phyloP scores from a whole-genome alignment of 257 asterid genomes.

The Solanum habrochaites region DNA sequence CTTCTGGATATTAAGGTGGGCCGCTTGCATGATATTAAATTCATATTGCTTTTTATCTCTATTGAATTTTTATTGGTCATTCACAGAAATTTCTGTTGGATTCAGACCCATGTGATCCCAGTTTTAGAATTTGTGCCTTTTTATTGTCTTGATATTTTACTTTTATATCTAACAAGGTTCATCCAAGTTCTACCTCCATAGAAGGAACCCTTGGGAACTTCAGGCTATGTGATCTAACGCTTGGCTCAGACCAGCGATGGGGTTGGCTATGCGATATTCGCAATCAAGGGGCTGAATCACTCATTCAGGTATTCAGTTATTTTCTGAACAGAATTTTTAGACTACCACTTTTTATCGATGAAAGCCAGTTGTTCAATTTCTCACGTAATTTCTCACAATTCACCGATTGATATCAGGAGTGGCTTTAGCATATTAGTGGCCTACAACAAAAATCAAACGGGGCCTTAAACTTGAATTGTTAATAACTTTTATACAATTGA shows the following conservation, averaged over 20 bases:
- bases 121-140: slow-evolving; percentile 2
- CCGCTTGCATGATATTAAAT: not conserved
- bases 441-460: no score
- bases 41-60: not conserved
- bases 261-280: slow-evolving; percentile 99
- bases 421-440: no score
- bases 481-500: no score
- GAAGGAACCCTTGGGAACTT: slow-evolving; percentile 89
- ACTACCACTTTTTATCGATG: not conserved
- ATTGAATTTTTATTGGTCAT: not conserved
- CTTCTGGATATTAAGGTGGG: slow-evolving; percentile 81
- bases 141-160: slow-evolving; percentile 8
- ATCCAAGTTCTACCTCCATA: slow-evolving; percentile 82
- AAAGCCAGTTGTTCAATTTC: not conserved
- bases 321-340: not conserved
- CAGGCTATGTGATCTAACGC: slow-evolving; percentile 78
- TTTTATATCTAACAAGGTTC: slow-evolving; percentile 43
- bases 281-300: slow-evolving; percentile 84
- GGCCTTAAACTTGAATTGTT: no score
- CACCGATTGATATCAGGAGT: not conserved
- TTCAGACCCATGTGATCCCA: not conserved
- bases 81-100: not conserved
- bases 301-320: slow-evolving; percentile 54
- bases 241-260: slow-evolving; percentile 78
- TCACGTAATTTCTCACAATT: not conserved